Percentiles rank a stretch among this genome's conserved stretches.
Conservation (phyloP, 805 yeast species). For the Candida railenensis region DNA sequence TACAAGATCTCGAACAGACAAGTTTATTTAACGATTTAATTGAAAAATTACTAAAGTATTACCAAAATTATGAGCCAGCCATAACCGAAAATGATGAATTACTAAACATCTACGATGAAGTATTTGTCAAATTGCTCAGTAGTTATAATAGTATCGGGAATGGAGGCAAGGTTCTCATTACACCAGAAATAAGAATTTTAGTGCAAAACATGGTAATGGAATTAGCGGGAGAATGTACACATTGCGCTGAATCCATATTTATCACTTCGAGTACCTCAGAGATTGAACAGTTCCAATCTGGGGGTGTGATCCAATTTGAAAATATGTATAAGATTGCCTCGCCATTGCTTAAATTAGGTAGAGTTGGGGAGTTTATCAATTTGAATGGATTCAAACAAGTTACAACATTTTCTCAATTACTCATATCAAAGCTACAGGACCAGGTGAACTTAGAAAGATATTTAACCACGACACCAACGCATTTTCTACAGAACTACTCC, state of each 20-base stretch:
- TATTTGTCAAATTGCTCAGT: constrained; percentile 12
- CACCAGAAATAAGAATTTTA: constrained; percentile 16
- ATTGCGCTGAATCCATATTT: constrained; percentile 9
- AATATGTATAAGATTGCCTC: neutral
- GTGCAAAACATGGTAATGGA: constrained; percentile 25
- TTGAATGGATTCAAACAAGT: constrained; percentile 16
- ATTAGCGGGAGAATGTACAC: constrained; percentile 17
- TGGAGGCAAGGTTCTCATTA: constrained; percentile 1
- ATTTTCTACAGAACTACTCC: constrained; percentile 13
- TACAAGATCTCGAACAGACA: constrained; percentile 21
- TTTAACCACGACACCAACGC: constrained; percentile 19
- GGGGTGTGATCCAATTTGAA: constrained; percentile 8
- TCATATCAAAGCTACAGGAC: constrained; percentile 18
- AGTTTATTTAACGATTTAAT: constrained; percentile 27
- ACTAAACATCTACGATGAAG: constrained; percentile 11
- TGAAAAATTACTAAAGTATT: constrained; percentile 22
- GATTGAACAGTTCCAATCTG: constrained; percentile 8
- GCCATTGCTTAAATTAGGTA: constrained; percentile 23
- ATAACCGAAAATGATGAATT: constrained; percentile 5
- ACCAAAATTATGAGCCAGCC: constrained; percentile 10
- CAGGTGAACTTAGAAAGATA: constrained; percentile 19
- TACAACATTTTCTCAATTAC: constrained; percentile 8
- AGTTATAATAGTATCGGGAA: constrained; percentile 6
- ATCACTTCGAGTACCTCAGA: constrained; percentile 5
- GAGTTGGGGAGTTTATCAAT: constrained; percentile 24